A percentile compares a stretch with the other conserved stretches of the same genome.
Evolutionary conservation across 805 yeast genomes (phyloP).

Genomic region (Yarrowia divulgata): DNA sequence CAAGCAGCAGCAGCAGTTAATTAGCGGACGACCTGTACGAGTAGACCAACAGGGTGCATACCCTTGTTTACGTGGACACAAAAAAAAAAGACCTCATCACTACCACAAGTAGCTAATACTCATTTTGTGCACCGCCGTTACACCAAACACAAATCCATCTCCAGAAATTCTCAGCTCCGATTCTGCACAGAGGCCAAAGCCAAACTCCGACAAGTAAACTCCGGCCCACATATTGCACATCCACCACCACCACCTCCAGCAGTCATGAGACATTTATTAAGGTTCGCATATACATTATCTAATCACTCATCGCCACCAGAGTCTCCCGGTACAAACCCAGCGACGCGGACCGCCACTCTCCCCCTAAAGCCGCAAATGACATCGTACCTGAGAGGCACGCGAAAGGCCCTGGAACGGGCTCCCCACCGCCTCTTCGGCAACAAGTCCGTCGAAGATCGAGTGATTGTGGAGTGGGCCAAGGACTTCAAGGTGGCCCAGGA

Average conservation of each 20-base stretch:
- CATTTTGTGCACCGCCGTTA: no score
- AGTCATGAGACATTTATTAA: constrained; percentile 37
- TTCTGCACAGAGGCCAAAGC: no score
- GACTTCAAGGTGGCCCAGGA: constrained; percentile 49
- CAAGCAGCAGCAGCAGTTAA: neutral
- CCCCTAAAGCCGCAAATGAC: neutral
- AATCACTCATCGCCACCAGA: constrained; percentile 35
- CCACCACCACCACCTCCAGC: neutral
- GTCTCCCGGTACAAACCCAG: neutral
- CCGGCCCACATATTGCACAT: neutral
- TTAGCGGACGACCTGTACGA: neutral
- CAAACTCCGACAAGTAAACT: constrained; percentile 5
- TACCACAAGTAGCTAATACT: no score
- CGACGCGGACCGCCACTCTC: neutral
- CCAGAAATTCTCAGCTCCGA: no score
- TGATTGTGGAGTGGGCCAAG: constrained; percentile 50
- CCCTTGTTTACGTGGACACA: neutral
- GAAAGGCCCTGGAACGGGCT: constrained; percentile 51
- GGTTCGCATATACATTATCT: constrained; percentile 32
- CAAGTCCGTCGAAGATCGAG: constrained; percentile 50
- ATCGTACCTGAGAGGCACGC: constrained; percentile 46
- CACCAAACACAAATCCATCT: no score
- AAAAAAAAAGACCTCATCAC: no score
- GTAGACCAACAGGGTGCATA: neutral
- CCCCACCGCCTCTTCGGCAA: constrained; percentile 51